Evolutionary conservation across 768 basidiomycete genomes (phyloP).

Genomic region (Dentipellis sp.): DNA sequence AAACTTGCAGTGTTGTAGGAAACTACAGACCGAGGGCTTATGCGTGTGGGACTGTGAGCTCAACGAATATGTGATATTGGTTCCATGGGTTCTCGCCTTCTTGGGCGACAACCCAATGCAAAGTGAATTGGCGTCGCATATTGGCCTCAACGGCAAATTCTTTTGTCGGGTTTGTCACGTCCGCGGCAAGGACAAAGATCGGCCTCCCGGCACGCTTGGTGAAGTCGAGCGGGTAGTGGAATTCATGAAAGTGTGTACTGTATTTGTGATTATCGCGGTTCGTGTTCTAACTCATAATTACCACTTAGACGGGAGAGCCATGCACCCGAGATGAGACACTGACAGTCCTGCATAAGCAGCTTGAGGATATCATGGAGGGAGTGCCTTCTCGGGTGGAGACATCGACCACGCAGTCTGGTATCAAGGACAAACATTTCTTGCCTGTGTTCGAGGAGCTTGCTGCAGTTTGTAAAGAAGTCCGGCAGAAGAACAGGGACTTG

Average conservation of each 20-base stretch:
- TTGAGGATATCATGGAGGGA: background rate
- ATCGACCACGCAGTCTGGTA: background rate
- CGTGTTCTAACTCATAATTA: too few species aligned
- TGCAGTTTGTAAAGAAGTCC: background rate
- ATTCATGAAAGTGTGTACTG: background rate
- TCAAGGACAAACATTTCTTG: background rate
- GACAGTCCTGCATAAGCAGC: background rate
- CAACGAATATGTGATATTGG: constrained; percentile 5
- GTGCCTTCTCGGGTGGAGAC: background rate
- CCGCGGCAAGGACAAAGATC: background rate
- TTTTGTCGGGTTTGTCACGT: constrained; percentile 33
- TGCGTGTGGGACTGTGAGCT: constrained; percentile 28
- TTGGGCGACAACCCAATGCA: constrained; percentile 40
- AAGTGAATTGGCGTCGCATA: constrained; percentile 35
- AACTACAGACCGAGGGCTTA: constrained; percentile 22
- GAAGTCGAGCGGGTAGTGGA: background rate
- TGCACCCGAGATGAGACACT: background rate
- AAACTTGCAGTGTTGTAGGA: constrained; percentile 12
- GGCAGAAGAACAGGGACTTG: background rate
- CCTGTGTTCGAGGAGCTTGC: background rate
- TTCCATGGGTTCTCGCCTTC: constrained; percentile 9
- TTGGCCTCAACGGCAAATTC: constrained; percentile 27
- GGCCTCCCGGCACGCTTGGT: background rate
- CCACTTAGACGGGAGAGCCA: too few species aligned
- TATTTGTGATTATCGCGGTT: too few species aligned